These are phyloP conservation scores for Monosporascus cannonballus DNA, from an alignment of 2,329 filamentous ascomycete genomes.

Conservation along the genomic window DNA sequence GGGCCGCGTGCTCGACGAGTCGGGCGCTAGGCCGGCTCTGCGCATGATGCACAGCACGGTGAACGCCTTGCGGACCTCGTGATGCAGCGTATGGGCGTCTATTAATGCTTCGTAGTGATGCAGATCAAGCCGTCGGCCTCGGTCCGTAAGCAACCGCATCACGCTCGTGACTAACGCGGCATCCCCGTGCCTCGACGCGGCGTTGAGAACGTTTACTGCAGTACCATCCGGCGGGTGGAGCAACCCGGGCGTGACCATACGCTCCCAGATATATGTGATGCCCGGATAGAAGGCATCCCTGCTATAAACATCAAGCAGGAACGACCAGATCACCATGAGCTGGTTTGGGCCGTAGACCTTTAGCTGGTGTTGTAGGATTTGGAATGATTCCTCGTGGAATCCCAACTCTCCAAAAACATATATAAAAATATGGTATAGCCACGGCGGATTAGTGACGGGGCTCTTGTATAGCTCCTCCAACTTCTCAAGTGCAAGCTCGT, in stretches of 20 bases:
- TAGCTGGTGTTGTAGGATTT: conserved; percentile 56
- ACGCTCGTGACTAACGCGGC: conserved; percentile 63
- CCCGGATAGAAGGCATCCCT: conserved; percentile 56
- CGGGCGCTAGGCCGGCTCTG: conserved; percentile 51
- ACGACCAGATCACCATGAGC: conserved; percentile 55
- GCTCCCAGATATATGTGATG: conserved; percentile 66
- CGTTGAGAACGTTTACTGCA: conserved; percentile 62
- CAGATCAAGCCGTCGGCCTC: conserved; percentile 49
- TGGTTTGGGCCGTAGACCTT: conserved; percentile 33
- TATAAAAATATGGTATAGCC: conserved; percentile 75
- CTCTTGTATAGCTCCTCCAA: conserved; percentile 60
- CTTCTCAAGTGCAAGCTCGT: conserved; percentile 70
- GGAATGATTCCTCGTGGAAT: conserved; percentile 72
- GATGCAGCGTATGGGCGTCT: conserved; percentile 56
- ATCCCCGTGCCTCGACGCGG: conserved; percentile 65
- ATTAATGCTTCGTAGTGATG: conserved; percentile 78
- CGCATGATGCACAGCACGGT: conserved; percentile 69
- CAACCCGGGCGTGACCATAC: conserved; percentile 49
- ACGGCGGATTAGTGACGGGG: conserved; percentile 51
- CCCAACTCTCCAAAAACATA: conserved; percentile 65
- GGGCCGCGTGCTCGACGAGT: conserved; percentile 54
- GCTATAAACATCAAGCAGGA: conserved; percentile 71
- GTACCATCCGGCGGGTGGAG: conserved; percentile 59
- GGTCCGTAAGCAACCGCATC: conserved; percentile 57
- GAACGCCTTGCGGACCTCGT: conserved; percentile 61